Percentiles rank a stretch among this genome's conserved stretches.
phyloP scores from a whole-genome alignment of 2,329 filamentous ascomycete species.

The Bisporella sp. region DNA sequence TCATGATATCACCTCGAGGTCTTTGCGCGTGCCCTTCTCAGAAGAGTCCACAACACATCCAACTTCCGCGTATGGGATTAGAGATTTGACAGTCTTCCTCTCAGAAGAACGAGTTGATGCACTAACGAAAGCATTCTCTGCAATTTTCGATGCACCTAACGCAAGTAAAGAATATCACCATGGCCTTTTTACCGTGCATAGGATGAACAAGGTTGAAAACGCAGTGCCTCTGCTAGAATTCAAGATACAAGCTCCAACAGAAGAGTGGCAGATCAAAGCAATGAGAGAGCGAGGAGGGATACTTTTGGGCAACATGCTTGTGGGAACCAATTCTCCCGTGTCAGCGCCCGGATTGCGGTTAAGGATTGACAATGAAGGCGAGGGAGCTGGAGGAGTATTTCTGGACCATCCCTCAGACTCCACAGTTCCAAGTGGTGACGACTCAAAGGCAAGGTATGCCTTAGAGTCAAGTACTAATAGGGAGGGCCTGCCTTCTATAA shows the following conservation, averaged over 20 bases:
- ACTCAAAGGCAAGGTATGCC: too few species aligned
- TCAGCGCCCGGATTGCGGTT: neutral
- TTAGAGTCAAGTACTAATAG: too few species aligned
- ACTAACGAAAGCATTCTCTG: constrained; percentile 25
- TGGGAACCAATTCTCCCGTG: neutral
- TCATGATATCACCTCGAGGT: constrained; percentile 51
- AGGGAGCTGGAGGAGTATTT: too few species aligned
- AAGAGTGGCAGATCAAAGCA: neutral
- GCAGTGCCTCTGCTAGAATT: neutral
- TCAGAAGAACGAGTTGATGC: constrained; percentile 13
- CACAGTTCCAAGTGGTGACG: too few species aligned
- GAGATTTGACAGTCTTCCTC: constrained; percentile 34
- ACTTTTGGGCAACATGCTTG: neutral
- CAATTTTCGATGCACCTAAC: constrained; percentile 10
- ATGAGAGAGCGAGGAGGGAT: neutral
- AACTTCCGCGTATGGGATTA: constrained; percentile 44
- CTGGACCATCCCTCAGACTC: too few species aligned
- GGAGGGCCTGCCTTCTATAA: too few species aligned
- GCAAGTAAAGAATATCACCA: neutral
- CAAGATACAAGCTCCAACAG: neutral
- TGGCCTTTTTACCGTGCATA: neutral
- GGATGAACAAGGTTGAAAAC: constrained; percentile 24
- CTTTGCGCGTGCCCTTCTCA: constrained; percentile 45
- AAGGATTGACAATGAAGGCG: neutral
- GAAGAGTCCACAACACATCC: constrained; percentile 39